Evolutionary conservation across 805 yeast species (phyloP).

Genomic region (Isabelozyma rhagii): DNA sequence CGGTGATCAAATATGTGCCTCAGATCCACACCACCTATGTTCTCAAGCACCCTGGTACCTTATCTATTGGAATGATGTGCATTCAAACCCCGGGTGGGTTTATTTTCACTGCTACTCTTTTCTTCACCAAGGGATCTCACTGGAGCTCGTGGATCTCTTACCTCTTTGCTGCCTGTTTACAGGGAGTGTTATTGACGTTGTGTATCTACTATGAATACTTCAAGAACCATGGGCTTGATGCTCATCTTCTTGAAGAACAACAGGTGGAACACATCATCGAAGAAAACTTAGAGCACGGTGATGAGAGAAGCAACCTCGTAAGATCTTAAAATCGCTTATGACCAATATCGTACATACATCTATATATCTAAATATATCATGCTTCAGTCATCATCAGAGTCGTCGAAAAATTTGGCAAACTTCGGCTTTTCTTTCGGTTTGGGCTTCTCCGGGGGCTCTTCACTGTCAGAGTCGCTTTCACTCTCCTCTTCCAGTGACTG

Average conservation of each 20-base stretch:
- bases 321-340: no score
- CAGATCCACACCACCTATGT: constrained; percentile 68
- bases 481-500: neutral
- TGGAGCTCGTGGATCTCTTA: constrained; percentile 90
- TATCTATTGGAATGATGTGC: constrained; percentile 77
- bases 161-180: constrained; percentile 66
- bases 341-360: neutral
- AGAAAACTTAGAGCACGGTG: constrained; percentile 16
- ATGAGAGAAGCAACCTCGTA: neutral
- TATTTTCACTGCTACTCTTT: constrained; percentile 71
- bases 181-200: constrained; percentile 57
- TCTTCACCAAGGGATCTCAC: constrained; percentile 66
- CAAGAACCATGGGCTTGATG: constrained; percentile 16
- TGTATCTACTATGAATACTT: constrained; percentile 51
- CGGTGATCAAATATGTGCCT: constrained; percentile 74
- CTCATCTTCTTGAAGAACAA: constrained; percentile 23
- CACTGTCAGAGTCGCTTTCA: neutral
- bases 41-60: constrained; percentile 74
- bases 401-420: constrained; percentile 4
- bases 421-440: constrained; percentile 1
- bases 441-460: neutral
- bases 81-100: constrained; percentile 90
- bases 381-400: neutral
- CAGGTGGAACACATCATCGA: constrained; percentile 28
- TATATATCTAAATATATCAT: no score